Evolutionary conservation across 2,329 filamentous ascomycete species (phyloP), one percentile per base, ranked within the genome.

Genomic region (Ophiostoma fasciatum): DNA sequence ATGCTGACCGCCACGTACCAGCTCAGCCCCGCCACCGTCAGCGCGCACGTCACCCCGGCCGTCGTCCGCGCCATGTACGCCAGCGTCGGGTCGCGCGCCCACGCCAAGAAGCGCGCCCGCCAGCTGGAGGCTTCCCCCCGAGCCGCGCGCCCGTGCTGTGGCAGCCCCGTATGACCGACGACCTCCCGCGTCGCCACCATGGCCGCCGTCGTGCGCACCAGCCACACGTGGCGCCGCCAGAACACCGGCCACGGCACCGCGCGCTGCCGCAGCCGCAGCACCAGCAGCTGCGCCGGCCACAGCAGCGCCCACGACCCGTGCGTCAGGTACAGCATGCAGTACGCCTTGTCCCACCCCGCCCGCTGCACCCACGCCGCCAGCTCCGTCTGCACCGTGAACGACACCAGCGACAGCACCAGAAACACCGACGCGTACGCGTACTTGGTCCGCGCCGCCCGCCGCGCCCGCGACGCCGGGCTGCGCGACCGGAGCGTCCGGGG

Each of bases 281-380:
- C 69, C 18, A 82, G 57, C 25, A 98, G 71, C 57, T 93, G 85
- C 10, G 71, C 61, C 0, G 87, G 88, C 83, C 85, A 98, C 18
- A 98, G 68, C 33, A 96, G 59, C 9, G 78, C 57, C 90, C 90
- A 98, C 2, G 85, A 94, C 37, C 88, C 82, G 60, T 98, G 90
- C 10, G 90, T 98, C 46, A 98, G 68, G 59, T 93, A 94, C 67
- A 98, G 74, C 90, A 98, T 98, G 65, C 84, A 93, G 62, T 94
- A 98, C n/a, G 90, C 83, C 63, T 98, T 98, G 61, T 92, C 74
- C 90, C 90, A 98, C 44, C 81, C 76, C 44, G 90, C 77, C 54
- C 88, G 78, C 61, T 96, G 88, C 42, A 98, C 90, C 60, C 94
- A 87, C 9, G 92, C 78, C 10, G 87, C 88, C 36, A 93, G 84